Evolutionary conservation across 495 filamentous ascomycete genomes (phyloP), one percentile per base, ranked within the genome.

Genomic region (Pseudomonodictys pantanalensis): DNA sequence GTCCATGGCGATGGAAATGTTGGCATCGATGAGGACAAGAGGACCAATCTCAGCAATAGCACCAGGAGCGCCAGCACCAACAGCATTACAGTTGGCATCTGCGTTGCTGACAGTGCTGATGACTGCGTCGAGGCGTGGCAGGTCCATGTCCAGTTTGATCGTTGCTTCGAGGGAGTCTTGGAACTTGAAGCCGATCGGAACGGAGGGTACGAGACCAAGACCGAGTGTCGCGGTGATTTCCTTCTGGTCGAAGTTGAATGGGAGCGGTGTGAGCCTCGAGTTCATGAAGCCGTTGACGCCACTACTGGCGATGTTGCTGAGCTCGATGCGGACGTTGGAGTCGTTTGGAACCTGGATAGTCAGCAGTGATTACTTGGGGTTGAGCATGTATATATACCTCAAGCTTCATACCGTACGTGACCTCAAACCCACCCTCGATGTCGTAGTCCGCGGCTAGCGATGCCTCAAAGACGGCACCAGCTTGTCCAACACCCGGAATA

Each of bases 111-210:
- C 33, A 1, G 52, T 56, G 2, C 52, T 33, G 22, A 67, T 23
- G 20, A 24, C 33, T 22, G 50, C 53, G 12, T 50, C 20, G 20
- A 67, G 28, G 17, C 47, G 29, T 17, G 58, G 58, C 3, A 67
- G 54, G 28, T 67, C 58, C 41, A 67, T 49, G 42, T 32, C 30
- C 3, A 59, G 23, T 26, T 18, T 8, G n/a, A 62, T 52, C 12
- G 46, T 3, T 10, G 48, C 53, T 1, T 46, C 44, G n/a, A 67
- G 8, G 4, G 42, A 18, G n/a, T 59, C 54, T 4, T 42, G 3
- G 49, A 67, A 63, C 23, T 51, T 47, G 44, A 67, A 67, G 18
- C 58, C 54, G 15, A 67, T 44, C 12, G 64, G 58, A n/a, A 67
- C 44, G 20, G 30, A 18, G 20, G 59, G 64, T 3, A 29, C 47